Evolutionary conservation across 2,329 filamentous ascomycete species (phyloP).

Genomic region (Phaeomoniella chlamydospora): DNA sequence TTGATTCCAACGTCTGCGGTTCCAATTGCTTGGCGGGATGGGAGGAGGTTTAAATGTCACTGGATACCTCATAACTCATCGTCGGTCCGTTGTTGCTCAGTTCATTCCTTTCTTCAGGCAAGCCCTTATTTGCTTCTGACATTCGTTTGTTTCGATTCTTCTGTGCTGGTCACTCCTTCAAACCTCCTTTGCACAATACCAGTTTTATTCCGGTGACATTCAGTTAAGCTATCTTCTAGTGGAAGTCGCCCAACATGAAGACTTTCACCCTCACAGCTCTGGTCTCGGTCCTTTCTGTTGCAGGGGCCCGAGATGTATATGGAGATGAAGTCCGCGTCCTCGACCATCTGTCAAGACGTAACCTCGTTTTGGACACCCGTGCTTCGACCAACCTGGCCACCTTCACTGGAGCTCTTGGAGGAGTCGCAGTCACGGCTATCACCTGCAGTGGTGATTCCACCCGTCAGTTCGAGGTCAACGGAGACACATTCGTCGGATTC

Average conservation of each 20-base stretch:
- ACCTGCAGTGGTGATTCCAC: conserved; percentile 29
- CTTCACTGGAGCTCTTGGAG: conserved; percentile 35
- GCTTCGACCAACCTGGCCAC: conserved; percentile 9
- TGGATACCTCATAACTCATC: too few species aligned
- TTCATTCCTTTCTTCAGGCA: too few species aligned
- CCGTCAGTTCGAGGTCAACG: conserved; percentile 43
- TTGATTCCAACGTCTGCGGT: too few species aligned
- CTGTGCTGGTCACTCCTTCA: too few species aligned
- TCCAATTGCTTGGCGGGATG: too few species aligned
- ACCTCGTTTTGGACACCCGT: background rate
- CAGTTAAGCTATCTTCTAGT: too few species aligned
- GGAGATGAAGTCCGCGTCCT: background rate
- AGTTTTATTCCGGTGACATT: too few species aligned
- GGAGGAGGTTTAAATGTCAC: too few species aligned
- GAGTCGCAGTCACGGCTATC: conserved; percentile 33
- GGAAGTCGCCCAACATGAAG: background rate
- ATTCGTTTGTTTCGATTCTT: too few species aligned
- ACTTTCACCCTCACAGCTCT: background rate
- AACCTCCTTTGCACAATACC: too few species aligned
- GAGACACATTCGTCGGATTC: conserved; percentile 42
- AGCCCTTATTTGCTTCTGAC: too few species aligned
- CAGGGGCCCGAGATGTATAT: background rate
- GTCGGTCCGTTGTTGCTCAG: too few species aligned
- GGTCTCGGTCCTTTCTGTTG: background rate
- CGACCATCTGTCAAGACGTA: background rate